These are phyloP conservation scores for Heterobasidion occidentale DNA, from an alignment of 1,284 basidiomycete species.

Conservation along the genomic window DNA sequence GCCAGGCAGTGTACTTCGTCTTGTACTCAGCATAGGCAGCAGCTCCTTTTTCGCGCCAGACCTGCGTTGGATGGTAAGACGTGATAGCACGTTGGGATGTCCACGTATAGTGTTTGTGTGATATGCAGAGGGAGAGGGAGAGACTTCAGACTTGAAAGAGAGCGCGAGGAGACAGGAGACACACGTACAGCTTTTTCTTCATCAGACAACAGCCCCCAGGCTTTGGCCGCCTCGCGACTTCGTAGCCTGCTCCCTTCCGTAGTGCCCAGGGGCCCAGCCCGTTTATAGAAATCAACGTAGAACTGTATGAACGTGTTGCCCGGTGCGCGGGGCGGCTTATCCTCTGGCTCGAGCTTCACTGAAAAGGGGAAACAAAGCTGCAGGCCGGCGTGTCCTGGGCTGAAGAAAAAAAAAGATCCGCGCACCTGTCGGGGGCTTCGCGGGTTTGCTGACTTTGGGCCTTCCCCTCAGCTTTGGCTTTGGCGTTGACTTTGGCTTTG, in stretches of 20 bases:
- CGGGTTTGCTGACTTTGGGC: not conserved
- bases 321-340: slow-evolving; percentile 2
- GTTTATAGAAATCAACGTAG: not conserved
- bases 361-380: no score
- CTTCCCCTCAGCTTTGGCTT: not conserved
- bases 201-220: not conserved
- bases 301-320: not conserved
- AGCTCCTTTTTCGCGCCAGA: not conserved
- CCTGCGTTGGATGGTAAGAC: slow-evolving; percentile 3
- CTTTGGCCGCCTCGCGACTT: not conserved
- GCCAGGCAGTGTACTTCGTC: not conserved
- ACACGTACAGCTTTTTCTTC: no score
- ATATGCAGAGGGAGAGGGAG: no score
- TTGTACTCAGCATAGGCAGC: not conserved
- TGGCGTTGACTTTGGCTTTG: not conserved
- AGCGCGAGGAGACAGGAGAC: no score
- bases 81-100: not conserved
- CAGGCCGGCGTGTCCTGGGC: no score
- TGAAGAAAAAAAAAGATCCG: not conserved
- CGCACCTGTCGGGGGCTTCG: not conserved
- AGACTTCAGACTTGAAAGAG: no score
- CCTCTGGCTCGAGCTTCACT: not conserved
- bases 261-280: not conserved
- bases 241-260: not conserved
- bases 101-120: not conserved